phyloP scores from a whole-genome alignment of 805 yeast species.

The Wickerhamomyces chambardii region DNA sequence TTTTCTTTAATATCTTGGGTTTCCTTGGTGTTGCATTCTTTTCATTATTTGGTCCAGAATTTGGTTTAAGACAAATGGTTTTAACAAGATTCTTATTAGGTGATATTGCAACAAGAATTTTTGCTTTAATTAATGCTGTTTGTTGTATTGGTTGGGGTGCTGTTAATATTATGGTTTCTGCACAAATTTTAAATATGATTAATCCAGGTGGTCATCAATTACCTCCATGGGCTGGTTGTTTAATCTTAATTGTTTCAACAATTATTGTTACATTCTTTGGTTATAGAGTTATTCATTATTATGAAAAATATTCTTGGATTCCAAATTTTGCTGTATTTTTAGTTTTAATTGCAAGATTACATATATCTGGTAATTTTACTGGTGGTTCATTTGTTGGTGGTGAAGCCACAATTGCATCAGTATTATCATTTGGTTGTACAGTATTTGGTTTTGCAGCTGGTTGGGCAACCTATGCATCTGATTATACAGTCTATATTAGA shows the following conservation, averaged over 20 bases:
- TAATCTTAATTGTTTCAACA: slow-evolving; percentile 61
- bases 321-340: slow-evolving; percentile 70
- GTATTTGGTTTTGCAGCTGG: slow-evolving; percentile 88
- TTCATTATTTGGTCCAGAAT: slow-evolving; percentile 74
- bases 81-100: slow-evolving; percentile 75
- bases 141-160: slow-evolving; percentile 97
- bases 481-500: slow-evolving; percentile 85
- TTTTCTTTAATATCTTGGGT: slow-evolving; percentile 72
- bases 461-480: slow-evolving; percentile 91
- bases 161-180: slow-evolving; percentile 83
- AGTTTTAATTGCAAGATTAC: slow-evolving; percentile 71
- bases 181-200: slow-evolving; percentile 72
- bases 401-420: slow-evolving; percentile 60
- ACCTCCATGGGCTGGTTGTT: slow-evolving; percentile 90
- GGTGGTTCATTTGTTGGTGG: slow-evolving; percentile 47
- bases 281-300: slow-evolving; percentile 69
- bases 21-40: slow-evolving; percentile 73
- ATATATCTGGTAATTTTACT: slow-evolving; percentile 54
- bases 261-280: slow-evolving; percentile 76
- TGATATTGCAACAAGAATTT: slow-evolving; percentile 62
- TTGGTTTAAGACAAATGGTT: slow-evolving; percentile 86
- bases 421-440: slow-evolving; percentile 75
- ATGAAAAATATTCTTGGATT: slow-evolving; percentile 85
- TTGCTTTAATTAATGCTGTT: slow-evolving; percentile 66
- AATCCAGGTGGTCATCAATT: slow-evolving; percentile 43